These are phyloP conservation scores for Colletotrichum sp. DNA, from an alignment of 2,329 filamentous ascomycete species.

Conservation along the genomic window DNA sequence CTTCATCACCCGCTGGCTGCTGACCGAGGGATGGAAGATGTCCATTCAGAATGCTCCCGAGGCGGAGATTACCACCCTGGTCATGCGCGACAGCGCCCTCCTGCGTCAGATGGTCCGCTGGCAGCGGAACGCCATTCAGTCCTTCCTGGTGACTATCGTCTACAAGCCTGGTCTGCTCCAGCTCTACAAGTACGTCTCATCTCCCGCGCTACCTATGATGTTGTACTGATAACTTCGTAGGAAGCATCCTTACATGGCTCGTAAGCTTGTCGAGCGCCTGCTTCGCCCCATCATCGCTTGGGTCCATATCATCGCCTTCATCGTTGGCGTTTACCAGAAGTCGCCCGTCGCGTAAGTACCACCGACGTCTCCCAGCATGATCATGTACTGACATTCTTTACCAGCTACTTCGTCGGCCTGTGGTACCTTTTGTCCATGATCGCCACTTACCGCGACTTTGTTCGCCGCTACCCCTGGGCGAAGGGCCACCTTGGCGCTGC, in stretches of 20 bases:
- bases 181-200: not conserved
- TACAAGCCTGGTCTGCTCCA: not conserved
- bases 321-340: not conserved
- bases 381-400: not conserved
- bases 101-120: constrained; percentile 28
- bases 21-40: constrained; percentile 29
- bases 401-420: not conserved
- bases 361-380: rapidly evolving
- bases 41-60: constrained; percentile 28
- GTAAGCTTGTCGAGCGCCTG: constrained; percentile 19
- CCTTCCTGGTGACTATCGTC: not conserved
- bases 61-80: constrained; percentile 25
- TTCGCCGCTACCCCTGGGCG: constrained; percentile 2
- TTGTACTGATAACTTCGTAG: not conserved
- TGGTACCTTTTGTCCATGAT: constrained; percentile 14
- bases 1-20: constrained; percentile 31
- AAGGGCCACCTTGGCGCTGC: constrained; percentile 3
- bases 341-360: not conserved
- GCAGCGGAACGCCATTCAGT: constrained; percentile 24
- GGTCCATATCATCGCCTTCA: constrained; percentile 6
- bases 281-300: constrained; percentile 5
- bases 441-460: not conserved
- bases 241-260: constrained; percentile 18
- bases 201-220: rapidly evolving
- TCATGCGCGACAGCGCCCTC: constrained; percentile 23